Conservation (phyloP, 257 asterid species). For the Solanum medicagineum region DNA sequence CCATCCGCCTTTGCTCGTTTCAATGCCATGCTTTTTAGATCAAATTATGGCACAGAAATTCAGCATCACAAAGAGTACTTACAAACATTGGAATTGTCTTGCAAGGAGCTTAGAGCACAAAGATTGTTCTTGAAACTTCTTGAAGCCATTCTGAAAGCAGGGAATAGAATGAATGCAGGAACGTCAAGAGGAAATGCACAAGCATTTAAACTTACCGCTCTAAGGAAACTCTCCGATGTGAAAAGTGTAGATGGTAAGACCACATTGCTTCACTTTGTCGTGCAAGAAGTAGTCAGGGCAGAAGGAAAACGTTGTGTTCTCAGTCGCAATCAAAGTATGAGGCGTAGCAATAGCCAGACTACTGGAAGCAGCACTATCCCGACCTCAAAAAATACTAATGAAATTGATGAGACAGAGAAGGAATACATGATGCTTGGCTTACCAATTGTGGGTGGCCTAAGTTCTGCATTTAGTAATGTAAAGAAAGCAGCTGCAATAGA, state of each 20-base stretch:
- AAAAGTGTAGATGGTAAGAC: slow-evolving; percentile 85
- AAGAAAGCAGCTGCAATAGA: slow-evolving; percentile 60
- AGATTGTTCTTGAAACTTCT: slow-evolving; percentile 81
- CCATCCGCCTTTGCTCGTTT: slow-evolving; percentile 75
- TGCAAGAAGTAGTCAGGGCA: slow-evolving; percentile 78
- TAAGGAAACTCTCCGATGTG: slow-evolving; percentile 70
- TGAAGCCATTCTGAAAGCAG: slow-evolving; percentile 85
- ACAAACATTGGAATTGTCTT: slow-evolving; percentile 45
- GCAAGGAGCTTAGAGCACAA: slow-evolving; percentile 62
- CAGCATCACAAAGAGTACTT: slow-evolving; percentile 34
- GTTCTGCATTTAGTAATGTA: slow-evolving; percentile 58
- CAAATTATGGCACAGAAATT: slow-evolving; percentile 42
- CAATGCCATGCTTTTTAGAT: slow-evolving; percentile 59
- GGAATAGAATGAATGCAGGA: slow-evolving; percentile 79
- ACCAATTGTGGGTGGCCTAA: slow-evolving; percentile 71
- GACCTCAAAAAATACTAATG: neutral
- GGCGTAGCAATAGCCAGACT: slow-evolving; percentile 30
- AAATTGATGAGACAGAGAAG: slow-evolving; percentile 50
- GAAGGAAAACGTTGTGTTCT: slow-evolving; percentile 79
- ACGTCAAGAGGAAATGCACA: slow-evolving; percentile 86
- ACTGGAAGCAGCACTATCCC: slow-evolving; percentile 4
- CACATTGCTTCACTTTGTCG: slow-evolving; percentile 74
- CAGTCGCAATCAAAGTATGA: slow-evolving; percentile 35
- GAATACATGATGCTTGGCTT: slow-evolving; percentile 79
- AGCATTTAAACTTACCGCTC: slow-evolving; percentile 72